phyloP scores from a whole-genome alignment of 176 grass and related monocot species.

The Carex pumila region DNA sequence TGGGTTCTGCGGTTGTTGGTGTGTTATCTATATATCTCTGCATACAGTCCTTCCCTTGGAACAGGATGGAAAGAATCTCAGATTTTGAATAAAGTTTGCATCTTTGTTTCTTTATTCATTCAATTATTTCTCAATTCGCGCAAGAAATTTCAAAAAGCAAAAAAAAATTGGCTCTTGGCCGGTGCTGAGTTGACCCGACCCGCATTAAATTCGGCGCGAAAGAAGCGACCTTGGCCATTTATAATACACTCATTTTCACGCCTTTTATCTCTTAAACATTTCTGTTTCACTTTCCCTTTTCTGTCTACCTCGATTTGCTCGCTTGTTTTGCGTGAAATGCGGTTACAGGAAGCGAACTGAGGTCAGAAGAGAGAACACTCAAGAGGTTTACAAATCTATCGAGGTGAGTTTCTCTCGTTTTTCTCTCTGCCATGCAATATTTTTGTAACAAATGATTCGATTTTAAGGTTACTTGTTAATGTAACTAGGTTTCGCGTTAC shows the following conservation, averaged over 20 bases:
- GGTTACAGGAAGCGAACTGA: neutral
- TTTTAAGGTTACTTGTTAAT: neutral
- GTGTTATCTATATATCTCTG: neutral
- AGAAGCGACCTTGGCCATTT: neutral
- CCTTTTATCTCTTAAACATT: neutral
- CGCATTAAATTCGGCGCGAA: constrained; percentile 13
- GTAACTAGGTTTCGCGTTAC: constrained; percentile 7
- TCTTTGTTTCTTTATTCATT: neutral
- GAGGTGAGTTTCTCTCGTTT: neutral
- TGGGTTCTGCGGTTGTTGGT: constrained; percentile 1
- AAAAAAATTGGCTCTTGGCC: neutral
- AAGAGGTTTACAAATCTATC: neutral
- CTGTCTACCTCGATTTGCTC: neutral
- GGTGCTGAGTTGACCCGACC: constrained; percentile 19
- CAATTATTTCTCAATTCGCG: neutral
- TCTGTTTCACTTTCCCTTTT: neutral
- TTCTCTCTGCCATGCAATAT: neutral
- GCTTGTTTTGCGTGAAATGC: neutral
- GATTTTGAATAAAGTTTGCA: neutral
- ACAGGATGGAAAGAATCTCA: neutral
- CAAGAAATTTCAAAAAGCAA: neutral
- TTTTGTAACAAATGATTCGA: neutral
- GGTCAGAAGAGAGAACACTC: neutral
- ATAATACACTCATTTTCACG: neutral
- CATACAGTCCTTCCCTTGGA: neutral